phyloP scores from a whole-genome alignment of 371 early-diverging fungal genomes.

The Zopfochytrium polystomum region DNA sequence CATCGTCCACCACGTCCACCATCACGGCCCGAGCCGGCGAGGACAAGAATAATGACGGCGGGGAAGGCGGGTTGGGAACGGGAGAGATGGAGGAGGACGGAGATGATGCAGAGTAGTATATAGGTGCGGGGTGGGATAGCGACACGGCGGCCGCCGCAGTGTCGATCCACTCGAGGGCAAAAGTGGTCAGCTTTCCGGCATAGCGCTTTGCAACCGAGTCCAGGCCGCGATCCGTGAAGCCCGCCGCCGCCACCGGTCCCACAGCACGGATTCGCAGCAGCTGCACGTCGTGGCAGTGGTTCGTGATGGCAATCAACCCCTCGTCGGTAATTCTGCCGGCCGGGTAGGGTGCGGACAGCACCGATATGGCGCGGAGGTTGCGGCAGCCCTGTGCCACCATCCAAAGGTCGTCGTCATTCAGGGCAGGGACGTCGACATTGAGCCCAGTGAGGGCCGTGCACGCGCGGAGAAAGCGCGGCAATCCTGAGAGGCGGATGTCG shows the following conservation, averaged over 20 bases:
- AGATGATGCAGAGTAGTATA: background rate
- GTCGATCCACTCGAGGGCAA: slow-evolving; percentile 25
- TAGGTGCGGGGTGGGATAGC: too few relatives aligned
- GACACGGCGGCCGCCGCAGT: too few relatives aligned
- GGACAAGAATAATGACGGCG: too few relatives aligned
- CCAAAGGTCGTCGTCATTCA: slow-evolving; percentile 10
- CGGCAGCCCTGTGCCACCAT: too few relatives aligned
- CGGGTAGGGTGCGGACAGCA: slow-evolving; percentile 11
- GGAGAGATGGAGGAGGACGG: background rate
- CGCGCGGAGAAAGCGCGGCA: background rate
- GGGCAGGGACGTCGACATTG: slow-evolving; percentile 6
- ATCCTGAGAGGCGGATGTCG: background rate
- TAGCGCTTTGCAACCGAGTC: slow-evolving; percentile 11
- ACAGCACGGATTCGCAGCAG: slow-evolving; percentile 21
- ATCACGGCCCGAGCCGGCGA: too few relatives aligned
- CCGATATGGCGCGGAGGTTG: slow-evolving; percentile 13
- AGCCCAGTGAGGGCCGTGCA: background rate
- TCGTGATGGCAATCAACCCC: slow-evolving; percentile 24
- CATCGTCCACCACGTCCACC: too few relatives aligned
- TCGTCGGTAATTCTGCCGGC: slow-evolving; percentile 25
- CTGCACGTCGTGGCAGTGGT: slow-evolving; percentile 20
- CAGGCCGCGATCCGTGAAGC: slow-evolving; percentile 19
- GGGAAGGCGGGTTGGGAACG: too few relatives aligned
- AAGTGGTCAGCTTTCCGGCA: slow-evolving; percentile 11
- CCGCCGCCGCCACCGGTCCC: too few relatives aligned